phyloP scores from a whole-genome alignment of 495 filamentous ascomycete genomes.

The Tuber magnatum region DNA sequence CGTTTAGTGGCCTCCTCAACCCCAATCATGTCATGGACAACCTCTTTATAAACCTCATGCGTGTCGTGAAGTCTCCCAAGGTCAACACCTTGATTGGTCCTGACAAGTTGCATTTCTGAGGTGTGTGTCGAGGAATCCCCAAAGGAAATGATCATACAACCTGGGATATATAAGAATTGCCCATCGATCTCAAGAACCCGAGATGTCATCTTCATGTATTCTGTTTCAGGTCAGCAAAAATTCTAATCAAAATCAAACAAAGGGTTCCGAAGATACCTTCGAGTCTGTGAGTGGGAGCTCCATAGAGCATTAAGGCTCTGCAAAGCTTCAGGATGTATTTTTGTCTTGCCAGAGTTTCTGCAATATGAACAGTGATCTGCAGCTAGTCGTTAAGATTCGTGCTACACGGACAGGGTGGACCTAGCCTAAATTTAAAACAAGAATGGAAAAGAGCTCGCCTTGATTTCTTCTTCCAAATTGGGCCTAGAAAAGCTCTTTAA shows the following conservation, averaged over 20 bases:
- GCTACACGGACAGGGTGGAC: not conserved
- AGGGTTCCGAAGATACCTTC: conserved; percentile 38
- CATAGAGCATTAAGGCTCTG: conserved; percentile 76
- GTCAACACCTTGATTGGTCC: conserved; percentile 68
- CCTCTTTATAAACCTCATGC: conserved; percentile 87
- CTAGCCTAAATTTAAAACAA: conserved; percentile 37
- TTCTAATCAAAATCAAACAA: not conserved
- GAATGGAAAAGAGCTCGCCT: conserved; percentile 34
- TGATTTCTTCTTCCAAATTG: conserved; percentile 59
- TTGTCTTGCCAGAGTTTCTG: conserved; percentile 74
- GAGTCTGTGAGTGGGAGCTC: conserved; percentile 50
- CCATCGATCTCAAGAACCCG: conserved; percentile 82
- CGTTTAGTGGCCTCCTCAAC: conserved; percentile 72
- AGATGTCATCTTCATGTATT: conserved; percentile 86
- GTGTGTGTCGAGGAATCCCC: conserved; percentile 85
- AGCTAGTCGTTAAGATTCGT: conserved; percentile 5
- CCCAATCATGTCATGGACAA: conserved; percentile 78
- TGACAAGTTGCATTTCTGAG: conserved; percentile 84
- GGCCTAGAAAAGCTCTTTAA: conserved; percentile 48
- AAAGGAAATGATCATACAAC: conserved; percentile 93
- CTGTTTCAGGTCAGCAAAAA: conserved; percentile 33
- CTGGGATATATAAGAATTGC: conserved; percentile 86
- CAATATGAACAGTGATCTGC: conserved; percentile 75
- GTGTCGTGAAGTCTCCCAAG: conserved; percentile 75
- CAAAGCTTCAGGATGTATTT: conserved; percentile 79